Evolutionary conservation across 192 early-diverging fungal genomes (phyloP).

Genomic region (Dissophora ornata): DNA sequence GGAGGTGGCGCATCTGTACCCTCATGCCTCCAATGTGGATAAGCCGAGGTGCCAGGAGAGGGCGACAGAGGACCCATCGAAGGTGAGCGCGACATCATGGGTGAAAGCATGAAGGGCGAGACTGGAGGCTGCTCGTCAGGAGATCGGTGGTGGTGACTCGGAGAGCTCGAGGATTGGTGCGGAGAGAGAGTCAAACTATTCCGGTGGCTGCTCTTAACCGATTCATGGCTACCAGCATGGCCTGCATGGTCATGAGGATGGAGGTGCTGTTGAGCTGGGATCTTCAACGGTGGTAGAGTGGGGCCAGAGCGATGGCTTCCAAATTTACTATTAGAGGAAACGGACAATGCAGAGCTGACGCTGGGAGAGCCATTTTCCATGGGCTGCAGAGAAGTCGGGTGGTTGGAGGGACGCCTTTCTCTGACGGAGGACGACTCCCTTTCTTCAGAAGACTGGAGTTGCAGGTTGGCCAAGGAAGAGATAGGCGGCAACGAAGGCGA

Average conservation of each 20-base stretch:
- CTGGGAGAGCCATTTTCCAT: neutral
- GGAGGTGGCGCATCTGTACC: conserved; percentile 17
- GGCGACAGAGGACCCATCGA: conserved; percentile 18
- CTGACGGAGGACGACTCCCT: neutral
- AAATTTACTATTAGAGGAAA: neutral
- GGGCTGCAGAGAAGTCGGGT: neutral
- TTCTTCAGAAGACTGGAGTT: conserved; percentile 24
- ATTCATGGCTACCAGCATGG: neutral
- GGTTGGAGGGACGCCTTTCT: conserved; percentile 7
- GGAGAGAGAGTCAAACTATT: conserved; percentile 13
- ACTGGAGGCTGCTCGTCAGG: conserved; percentile 20
- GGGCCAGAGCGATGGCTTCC: conserved; percentile 10
- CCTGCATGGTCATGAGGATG: conserved; percentile 12
- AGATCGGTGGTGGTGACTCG: conserved; percentile 2
- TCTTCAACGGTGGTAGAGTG: conserved; percentile 38
- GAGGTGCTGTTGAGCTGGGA: conserved; percentile 41
- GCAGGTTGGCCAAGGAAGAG: conserved; percentile 35
- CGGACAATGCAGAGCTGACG: neutral
- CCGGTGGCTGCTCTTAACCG: conserved; percentile 9
- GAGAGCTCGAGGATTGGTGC: conserved; percentile 9
- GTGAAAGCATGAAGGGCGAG: conserved; percentile 48
- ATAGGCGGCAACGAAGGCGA: conserved; percentile 48
- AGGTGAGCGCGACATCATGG: conserved; percentile 35
- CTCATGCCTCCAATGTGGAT: conserved; percentile 46
- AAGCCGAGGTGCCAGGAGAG: conserved; percentile 11